Percentiles rank a stretch among this genome's conserved stretches.
These are phyloP conservation scores for Fraxinus greggii DNA, from an alignment of 305 asterid genomes.

Conservation along the genomic window DNA sequence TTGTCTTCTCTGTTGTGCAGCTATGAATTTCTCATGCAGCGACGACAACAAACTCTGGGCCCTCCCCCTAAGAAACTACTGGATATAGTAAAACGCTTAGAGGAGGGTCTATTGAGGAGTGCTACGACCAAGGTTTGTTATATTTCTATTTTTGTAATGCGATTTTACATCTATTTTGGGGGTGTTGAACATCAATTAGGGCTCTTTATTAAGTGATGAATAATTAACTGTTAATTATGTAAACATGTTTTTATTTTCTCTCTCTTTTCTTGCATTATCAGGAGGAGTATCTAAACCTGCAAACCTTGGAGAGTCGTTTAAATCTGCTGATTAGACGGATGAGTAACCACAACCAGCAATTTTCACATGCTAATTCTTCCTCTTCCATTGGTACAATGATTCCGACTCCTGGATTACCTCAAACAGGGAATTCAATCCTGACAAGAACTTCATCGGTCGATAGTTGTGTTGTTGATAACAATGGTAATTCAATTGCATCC, in stretches of 20 bases:
- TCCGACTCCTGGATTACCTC: conserved; percentile 96
- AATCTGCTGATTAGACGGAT: conserved; percentile 48
- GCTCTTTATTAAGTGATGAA: neutral
- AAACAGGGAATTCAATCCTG: conserved; percentile 56
- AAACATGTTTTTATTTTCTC: conserved; percentile 3
- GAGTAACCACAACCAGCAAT: conserved; percentile 63
- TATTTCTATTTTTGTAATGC: conserved; percentile 18
- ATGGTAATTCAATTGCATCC: conserved; percentile 44
- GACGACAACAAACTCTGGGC: conserved; percentile 60
- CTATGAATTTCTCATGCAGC: conserved; percentile 55
- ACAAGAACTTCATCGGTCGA: conserved; percentile 53
- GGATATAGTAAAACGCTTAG: conserved; percentile 79
- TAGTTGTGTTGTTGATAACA: conserved; percentile 48
- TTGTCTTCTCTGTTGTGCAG: conserved; percentile 50
- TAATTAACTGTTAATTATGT: conserved; percentile 3
- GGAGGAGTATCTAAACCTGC: conserved; percentile 87
- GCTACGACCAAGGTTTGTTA: conserved; percentile 71
- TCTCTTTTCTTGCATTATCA: conserved; percentile 27
- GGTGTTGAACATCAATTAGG: conserved; percentile 10
- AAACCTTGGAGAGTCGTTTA: conserved; percentile 76
- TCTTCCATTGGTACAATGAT: conserved; percentile 87
- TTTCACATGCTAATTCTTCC: conserved; percentile 69
- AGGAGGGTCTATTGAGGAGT: conserved; percentile 70
- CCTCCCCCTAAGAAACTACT: conserved; percentile 48
- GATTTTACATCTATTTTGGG: neutral